Evolutionary conservation across 352 stramenopile species (phyloP).

Genomic region (Phytophthora ohioensis): DNA sequence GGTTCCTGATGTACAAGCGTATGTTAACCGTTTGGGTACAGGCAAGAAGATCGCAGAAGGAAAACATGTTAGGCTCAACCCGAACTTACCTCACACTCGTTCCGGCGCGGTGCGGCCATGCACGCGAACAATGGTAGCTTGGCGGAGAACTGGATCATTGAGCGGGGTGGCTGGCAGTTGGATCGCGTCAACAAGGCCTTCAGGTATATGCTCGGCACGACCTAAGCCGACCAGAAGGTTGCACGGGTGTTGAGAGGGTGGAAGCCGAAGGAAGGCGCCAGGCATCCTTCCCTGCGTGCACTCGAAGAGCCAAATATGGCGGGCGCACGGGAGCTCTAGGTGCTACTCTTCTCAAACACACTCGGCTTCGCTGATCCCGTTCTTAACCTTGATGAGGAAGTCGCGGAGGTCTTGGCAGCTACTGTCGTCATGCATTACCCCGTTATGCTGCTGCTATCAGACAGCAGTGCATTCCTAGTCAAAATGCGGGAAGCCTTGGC

Average conservation of each 20-base stretch:
- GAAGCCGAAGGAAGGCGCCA: background rate
- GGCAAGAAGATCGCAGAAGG: background rate
- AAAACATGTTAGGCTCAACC: background rate
- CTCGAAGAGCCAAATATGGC: background rate
- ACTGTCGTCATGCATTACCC: background rate
- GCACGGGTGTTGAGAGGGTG: background rate
- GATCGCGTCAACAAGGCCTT: background rate
- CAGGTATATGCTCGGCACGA: background rate
- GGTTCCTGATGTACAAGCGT: background rate
- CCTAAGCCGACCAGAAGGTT: background rate
- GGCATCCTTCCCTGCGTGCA: background rate
- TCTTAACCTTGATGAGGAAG: background rate
- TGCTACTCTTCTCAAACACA: background rate
- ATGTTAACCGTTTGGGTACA: background rate
- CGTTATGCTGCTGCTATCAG: background rate
- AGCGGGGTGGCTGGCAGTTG: background rate
- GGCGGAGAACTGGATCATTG: background rate
- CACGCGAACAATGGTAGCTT: background rate
- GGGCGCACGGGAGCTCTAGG: background rate
- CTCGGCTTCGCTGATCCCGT: background rate
- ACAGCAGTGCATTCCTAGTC: background rate
- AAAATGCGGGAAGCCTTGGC: background rate
- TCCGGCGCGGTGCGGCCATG: background rate
- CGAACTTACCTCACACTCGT: background rate
- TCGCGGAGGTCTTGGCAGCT: background rate